Conservation (phyloP, 129 eudicot genomes). For the Flaveria brownii region DNA sequence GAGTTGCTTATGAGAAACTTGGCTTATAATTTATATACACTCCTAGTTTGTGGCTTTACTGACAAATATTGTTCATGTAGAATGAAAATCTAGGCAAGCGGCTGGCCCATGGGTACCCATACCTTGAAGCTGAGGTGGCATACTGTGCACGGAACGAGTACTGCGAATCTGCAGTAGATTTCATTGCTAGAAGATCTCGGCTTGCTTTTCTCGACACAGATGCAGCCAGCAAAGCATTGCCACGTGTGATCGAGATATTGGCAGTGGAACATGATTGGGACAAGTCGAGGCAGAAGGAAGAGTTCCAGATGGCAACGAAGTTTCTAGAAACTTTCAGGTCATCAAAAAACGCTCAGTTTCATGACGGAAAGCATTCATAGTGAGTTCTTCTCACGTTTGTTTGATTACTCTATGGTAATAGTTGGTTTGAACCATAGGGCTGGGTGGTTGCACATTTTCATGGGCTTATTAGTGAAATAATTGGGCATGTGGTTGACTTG, state of each 20-base stretch:
- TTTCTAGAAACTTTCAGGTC: conserved; percentile 88
- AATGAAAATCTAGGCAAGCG: conserved; percentile 88
- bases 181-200: conserved; percentile 89
- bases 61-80: conserved; percentile 27
- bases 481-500: no score
- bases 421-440: no score
- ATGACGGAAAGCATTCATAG: conserved; percentile 86
- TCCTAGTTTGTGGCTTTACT: no score
- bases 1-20: no score
- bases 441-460: no score
- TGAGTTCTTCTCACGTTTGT: conserved; percentile 26
- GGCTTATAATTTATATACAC: no score
- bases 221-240: conserved; percentile 81
- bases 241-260: conserved; percentile 75
- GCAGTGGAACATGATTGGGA: conserved; percentile 87
- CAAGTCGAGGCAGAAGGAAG: conserved; percentile 67
- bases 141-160: conserved; percentile 85
- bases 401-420: no score
- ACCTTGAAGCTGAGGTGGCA: conserved; percentile 93
- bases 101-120: conserved; percentile 95
- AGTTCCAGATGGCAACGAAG: conserved; percentile 52
- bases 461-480: no score
- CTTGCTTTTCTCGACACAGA: conserved; percentile 96
- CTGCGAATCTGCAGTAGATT: conserved; percentile 89
- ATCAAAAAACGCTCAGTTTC: conserved; percentile 79